phyloP scores from a whole-genome alignment of 2,329 filamentous ascomycete species.

The Ceratocystis smalleyi region DNA sequence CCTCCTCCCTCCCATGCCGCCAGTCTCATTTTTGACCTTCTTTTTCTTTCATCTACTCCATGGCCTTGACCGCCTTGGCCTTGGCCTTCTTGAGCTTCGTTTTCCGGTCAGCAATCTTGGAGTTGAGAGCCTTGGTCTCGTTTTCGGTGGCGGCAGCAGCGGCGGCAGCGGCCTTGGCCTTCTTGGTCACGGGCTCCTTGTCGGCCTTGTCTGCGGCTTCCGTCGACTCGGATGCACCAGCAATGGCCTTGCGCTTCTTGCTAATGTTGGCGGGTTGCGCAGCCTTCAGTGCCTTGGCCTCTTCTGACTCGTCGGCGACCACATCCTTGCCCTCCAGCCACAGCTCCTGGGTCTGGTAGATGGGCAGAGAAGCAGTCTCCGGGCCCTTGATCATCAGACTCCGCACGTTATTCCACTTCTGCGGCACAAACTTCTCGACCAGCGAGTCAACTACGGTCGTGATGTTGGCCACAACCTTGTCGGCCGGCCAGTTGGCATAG shows the following conservation, averaged over 20 bases:
- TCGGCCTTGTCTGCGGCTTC: conserved; percentile 20
- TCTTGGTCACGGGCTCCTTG: conserved; percentile 25
- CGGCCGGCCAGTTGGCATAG: conserved; percentile 54
- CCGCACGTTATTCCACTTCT: conserved; percentile 77
- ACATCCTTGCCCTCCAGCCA: conserved; percentile 67
- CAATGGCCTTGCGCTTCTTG: conserved; percentile 34
- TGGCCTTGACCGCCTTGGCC: conserved; percentile 19
- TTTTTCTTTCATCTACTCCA: conserved; percentile 5
- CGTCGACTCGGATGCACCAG: neutral
- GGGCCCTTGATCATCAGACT: conserved; percentile 82
- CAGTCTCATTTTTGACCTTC: neutral
- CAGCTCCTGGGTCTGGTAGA: conserved; percentile 85
- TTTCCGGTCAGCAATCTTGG: conserved; percentile 46
- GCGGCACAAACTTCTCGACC: conserved; percentile 64
- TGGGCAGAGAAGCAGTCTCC: conserved; percentile 74
- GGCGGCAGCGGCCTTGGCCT: conserved; percentile 28
- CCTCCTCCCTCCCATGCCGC: neutral
- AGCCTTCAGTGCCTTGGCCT: conserved; percentile 31
- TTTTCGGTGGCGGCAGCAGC: conserved; percentile 25
- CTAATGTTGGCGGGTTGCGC: conserved; percentile 46
- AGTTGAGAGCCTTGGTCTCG: conserved; percentile 38
- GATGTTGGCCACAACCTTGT: conserved; percentile 69
- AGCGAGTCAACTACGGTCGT: conserved; percentile 53
- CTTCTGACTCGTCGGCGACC: conserved; percentile 44
- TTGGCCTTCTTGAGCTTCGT: conserved; percentile 43